These are phyloP conservation scores for Aspergillus hortae DNA, from an alignment of 2,329 filamentous ascomycete species.

Conservation along the genomic window DNA sequence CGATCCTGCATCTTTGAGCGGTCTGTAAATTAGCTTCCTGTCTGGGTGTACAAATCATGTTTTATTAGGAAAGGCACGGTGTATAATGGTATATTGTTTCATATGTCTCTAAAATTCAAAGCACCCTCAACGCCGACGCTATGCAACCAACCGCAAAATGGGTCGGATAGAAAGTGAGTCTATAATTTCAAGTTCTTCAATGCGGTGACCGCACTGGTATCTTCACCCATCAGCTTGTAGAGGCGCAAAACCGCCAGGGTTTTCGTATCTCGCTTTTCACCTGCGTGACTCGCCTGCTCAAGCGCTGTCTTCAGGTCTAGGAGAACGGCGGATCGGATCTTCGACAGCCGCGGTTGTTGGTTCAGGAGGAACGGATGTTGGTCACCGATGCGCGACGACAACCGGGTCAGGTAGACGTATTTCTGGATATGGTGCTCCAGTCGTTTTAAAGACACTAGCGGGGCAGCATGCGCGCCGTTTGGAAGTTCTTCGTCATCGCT, in stretches of 20 bases:
- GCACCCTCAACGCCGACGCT: conserved; percentile 42
- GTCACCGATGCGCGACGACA: conserved; percentile 50
- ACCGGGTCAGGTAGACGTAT: conserved; percentile 54
- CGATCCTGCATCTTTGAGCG: conserved; percentile 47
- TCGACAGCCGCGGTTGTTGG: conserved; percentile 54
- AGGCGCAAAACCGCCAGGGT: conserved; percentile 57
- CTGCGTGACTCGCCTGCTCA: conserved; percentile 50
- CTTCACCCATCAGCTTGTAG: conserved; percentile 60
- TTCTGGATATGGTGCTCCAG: conserved; percentile 56
- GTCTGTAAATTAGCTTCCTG: conserved; percentile 45
- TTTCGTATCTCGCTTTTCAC: conserved; percentile 33
- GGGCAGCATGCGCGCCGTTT: conserved; percentile 31
- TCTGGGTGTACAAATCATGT: conserved; percentile 40
- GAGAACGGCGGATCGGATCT: conserved; percentile 60
- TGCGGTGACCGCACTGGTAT: conserved; percentile 56
- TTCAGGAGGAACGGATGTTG: conserved; percentile 62
- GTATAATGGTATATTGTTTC: conserved; percentile 40
- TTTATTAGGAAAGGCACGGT: conserved; percentile 40
- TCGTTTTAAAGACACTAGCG: conserved; percentile 38
- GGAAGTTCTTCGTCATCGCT: conserved; percentile 40
- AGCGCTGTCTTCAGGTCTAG: conserved; percentile 63
- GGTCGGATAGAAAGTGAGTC: conserved; percentile 2
- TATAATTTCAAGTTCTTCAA: conserved; percentile 46
- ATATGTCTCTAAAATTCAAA: conserved; percentile 17
- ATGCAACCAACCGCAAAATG: conserved; percentile 23